Base-by-base conservation (phyloP, 2,329 filamentous ascomycete species). In the Claviceps paspali region DNA sequence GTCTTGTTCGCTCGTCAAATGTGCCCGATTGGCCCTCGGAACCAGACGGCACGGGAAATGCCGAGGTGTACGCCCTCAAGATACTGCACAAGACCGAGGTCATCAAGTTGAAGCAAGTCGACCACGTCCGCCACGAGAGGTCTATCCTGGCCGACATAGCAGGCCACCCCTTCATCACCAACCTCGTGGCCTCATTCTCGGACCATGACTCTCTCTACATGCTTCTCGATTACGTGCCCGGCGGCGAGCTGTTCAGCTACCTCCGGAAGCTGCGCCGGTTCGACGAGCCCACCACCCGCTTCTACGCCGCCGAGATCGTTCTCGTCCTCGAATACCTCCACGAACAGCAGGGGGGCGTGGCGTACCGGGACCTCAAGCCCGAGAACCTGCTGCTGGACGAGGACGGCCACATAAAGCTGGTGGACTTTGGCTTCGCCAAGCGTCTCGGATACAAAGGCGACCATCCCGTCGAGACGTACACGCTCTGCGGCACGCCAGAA, bases 341-440 rank as follows among this genome's bases (percentile, higher is more conserved):
- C 57, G 82, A 88, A 55, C 64, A 77, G 39, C 76, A 85, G 54
- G 81, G 79, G 30, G 79, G 73, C 31, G 71, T 91, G 23, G 83
- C 83, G 33, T 88, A 87, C 55, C 74, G 82, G 36, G 82, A 88
- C 49, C 61, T 88, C 47, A 88, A 88, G 56, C 82, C 82, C 1
- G 82, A 88, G 58, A 88, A 91, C 55, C 71, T 88, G 27, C 64
- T 88, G 36, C 70, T 88, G 19, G 82, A 88, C 52, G 73, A 68
- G 33, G 70, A 84, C 23, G 82, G 82, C 3, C 82, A 88, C 57
- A 75, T 88, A 49, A 85, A 84, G 57, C 65, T 88, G 34, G 82
- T 88, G 4, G 82, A 88, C 56, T 88, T 88, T 62, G 82, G 82
- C 9, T 88, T 88, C 52, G 82, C 82, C 31, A 88, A 88, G 65